Evolutionary conservation across 805 yeast species (phyloP).

Genomic region (Alloascoidea africana): DNA sequence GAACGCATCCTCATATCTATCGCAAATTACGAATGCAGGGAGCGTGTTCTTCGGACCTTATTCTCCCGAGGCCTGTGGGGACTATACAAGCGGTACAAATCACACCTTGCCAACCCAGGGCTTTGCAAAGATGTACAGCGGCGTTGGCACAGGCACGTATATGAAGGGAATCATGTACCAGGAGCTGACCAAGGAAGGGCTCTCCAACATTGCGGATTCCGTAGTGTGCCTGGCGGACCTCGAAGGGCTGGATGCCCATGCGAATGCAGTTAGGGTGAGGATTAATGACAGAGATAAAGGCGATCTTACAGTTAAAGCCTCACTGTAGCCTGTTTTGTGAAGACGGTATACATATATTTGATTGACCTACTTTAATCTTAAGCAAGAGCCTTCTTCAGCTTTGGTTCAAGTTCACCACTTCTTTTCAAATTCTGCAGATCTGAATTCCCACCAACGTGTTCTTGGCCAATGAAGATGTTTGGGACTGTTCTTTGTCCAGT

Average conservation of each 20-base stretch:
- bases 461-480: constrained; percentile 74
- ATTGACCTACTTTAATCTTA: no score
- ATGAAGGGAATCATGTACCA: constrained; percentile 92
- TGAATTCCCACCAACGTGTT: constrained; percentile 93
- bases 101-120: constrained; percentile 98
- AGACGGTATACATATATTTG: no score
- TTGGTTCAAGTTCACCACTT: constrained; percentile 37
- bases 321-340: no score
- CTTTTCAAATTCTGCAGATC: constrained; percentile 64
- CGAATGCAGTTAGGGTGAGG: constrained; percentile 92
- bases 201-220: constrained; percentile 83
- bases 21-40: constrained; percentile 80
- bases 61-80: constrained; percentile 97
- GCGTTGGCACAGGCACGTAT: constrained; percentile 92
- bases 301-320: no score
- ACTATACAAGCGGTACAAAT: constrained; percentile 94
- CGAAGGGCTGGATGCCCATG: constrained; percentile 95
- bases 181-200: constrained; percentile 74
- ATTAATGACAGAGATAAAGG: no score
- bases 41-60: constrained; percentile 92
- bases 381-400: constrained; percentile 11
- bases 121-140: constrained; percentile 93
- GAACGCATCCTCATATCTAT: constrained; percentile 59
- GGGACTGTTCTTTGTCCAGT: constrained; percentile 94
- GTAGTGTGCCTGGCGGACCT: constrained; percentile 92